Conservation (phyloP, 2,329 filamentous ascomycete genomes). For the Diaporthe capsici region DNA sequence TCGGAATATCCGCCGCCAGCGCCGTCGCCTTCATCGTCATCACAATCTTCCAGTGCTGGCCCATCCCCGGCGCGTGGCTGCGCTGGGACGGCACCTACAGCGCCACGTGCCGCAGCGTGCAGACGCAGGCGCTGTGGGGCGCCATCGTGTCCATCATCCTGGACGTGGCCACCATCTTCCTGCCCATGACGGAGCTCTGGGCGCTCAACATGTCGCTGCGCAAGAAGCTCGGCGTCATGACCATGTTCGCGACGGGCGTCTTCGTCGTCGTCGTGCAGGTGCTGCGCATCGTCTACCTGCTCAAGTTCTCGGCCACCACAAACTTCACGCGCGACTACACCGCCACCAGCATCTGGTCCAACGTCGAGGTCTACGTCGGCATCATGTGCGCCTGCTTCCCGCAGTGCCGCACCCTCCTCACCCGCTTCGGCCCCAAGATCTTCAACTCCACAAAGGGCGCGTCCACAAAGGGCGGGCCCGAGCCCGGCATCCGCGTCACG, state of each 20-base stretch:
- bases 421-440: slow-evolving; percentile 9
- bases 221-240: slow-evolving; percentile 55
- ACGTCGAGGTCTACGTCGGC: slow-evolving; percentile 26
- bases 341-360: slow-evolving; percentile 27
- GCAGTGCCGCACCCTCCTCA: slow-evolving; percentile 27
- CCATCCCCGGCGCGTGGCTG: slow-evolving; percentile 14
- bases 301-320: slow-evolving; percentile 1
- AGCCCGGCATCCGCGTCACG: slow-evolving; percentile 13
- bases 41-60: slow-evolving; percentile 22
- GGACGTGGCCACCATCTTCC: slow-evolving; percentile 55
- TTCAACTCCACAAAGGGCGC: neutral
- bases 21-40: neutral
- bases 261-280: slow-evolving; percentile 24
- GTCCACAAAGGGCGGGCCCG: neutral
- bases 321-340: slow-evolving; percentile 24
- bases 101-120: slow-evolving; percentile 5
- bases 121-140: slow-evolving; percentile 47
- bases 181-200: slow-evolving; percentile 57
- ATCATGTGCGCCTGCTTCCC: slow-evolving; percentile 32
- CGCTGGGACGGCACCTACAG: slow-evolving; percentile 21
- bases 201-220: slow-evolving; percentile 55
- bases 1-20: neutral
- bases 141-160: slow-evolving; percentile 57
- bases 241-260: slow-evolving; percentile 51
- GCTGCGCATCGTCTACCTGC: slow-evolving; percentile 23